A percentile compares a stretch with the other conserved stretches of the same genome.
phyloP scores from a whole-genome alignment of 2,329 filamentous ascomycete genomes.

The Epichloe sylvatica region DNA sequence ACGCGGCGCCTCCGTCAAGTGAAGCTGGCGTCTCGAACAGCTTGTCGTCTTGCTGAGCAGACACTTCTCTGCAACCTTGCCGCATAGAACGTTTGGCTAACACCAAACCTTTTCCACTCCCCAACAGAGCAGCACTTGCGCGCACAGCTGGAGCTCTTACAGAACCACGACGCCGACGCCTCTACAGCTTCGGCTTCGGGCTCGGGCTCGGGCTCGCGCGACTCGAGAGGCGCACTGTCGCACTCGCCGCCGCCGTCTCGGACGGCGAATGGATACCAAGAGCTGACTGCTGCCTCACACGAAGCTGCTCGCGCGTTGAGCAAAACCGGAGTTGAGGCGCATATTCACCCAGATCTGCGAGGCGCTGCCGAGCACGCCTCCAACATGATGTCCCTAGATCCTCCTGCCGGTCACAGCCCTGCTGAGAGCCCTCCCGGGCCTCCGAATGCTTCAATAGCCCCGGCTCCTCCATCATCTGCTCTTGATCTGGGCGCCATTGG shows the following conservation, averaged over 20 bases:
- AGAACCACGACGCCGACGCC: slow-evolving; percentile 24
- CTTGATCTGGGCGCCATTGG: slow-evolving; percentile 18
- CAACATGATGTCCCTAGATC: slow-evolving; percentile 26
- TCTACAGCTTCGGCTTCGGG: slow-evolving; percentile 11
- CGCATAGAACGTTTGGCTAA: slow-evolving; percentile 9
- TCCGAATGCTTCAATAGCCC: slow-evolving; percentile 16
- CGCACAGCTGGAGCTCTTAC: slow-evolving; percentile 30
- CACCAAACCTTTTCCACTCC: slow-evolving; percentile 4
- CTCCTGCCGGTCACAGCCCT: slow-evolving; percentile 20
- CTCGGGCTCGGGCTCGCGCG: slow-evolving; percentile 10
- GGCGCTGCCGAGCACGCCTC: slow-evolving; percentile 16
- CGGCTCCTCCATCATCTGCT: slow-evolving; percentile 17
- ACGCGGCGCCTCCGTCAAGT: neutral
- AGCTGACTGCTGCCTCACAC: slow-evolving; percentile 21
- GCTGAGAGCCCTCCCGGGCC: slow-evolving; percentile 14
- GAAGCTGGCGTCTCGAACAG: neutral
- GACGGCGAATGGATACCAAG: slow-evolving; percentile 33
- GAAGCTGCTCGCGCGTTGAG: slow-evolving; percentile 21
- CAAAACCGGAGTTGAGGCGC: slow-evolving; percentile 28
- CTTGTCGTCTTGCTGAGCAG: neutral
- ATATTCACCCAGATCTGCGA: slow-evolving; percentile 36
- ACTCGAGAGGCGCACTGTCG: slow-evolving; percentile 16
- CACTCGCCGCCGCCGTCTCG: slow-evolving; percentile 17
- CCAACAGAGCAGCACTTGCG: slow-evolving; percentile 27
- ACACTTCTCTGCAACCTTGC: neutral